phyloP scores from a whole-genome alignment of 352 stramenopile genomes.

The Phytophthora podocarpi region DNA sequence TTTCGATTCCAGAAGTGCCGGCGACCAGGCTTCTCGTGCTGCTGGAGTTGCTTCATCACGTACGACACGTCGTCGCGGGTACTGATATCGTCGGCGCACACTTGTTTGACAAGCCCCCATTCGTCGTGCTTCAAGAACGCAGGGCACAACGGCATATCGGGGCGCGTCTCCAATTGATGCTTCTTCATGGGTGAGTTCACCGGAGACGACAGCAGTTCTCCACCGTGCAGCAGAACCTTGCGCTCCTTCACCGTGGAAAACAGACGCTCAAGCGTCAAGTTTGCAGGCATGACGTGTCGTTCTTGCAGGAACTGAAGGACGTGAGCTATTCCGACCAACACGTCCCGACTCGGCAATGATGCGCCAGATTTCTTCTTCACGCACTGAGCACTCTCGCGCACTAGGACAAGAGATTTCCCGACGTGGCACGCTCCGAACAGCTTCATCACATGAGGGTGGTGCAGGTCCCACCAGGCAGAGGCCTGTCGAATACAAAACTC shows the following conservation, averaged over 20 bases:
- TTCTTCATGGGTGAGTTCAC: background rate
- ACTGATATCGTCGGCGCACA: constrained; percentile 14
- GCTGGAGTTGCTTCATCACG: constrained; percentile 19
- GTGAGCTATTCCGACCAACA: constrained; percentile 14
- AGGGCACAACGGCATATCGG: background rate
- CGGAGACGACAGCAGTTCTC: constrained; percentile 9
- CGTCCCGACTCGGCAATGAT: constrained; percentile 17
- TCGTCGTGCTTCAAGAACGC: constrained; percentile 17
- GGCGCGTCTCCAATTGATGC: background rate
- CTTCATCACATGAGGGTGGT: constrained; percentile 42
- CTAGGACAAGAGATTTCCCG: constrained; percentile 24
- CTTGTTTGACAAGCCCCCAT: constrained; percentile 22
- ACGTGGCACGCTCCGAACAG: constrained; percentile 46
- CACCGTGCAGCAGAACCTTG: constrained; percentile 26
- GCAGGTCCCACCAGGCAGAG: constrained; percentile 32
- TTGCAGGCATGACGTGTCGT: constrained; percentile 15
- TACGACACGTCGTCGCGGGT: constrained; percentile 1
- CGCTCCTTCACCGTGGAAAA: constrained; percentile 23
- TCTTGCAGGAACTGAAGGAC: constrained; percentile 29
- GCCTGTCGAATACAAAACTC: constrained; percentile 36
- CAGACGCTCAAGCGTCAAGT: constrained; percentile 17
- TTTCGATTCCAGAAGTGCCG: constrained; percentile 30
- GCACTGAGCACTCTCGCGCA: constrained; percentile 30
- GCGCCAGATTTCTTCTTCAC: constrained; percentile 16
- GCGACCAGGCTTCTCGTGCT: background rate